Evolutionary conservation across 1,284 basidiomycete species (phyloP), one percentile per base, ranked within the genome.

Genomic region (Ustilago cynodontis): DNA sequence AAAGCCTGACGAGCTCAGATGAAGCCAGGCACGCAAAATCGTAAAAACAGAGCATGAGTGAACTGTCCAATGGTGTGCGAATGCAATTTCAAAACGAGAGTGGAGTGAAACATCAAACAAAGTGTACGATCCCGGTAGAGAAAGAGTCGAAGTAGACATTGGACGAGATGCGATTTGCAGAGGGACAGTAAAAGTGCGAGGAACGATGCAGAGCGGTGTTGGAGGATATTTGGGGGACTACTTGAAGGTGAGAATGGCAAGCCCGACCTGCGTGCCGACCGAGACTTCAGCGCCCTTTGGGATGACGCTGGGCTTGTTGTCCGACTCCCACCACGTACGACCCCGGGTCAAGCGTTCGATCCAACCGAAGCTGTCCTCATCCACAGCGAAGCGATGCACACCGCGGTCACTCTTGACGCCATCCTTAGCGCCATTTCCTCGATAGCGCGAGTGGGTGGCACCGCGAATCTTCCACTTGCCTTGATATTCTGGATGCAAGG

Each of bases 351-450:
- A 39, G 28, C 74, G 69, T 11, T 68, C 65, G 60, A 77, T 72
- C 74, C 74, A 77, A 41, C 74, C 74, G 43, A 66, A 72, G 60
- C 53, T 72, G 54, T 77, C 74, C 37, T 69, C 60, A 39, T 77
- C 74, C 2, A 77, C 43, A 22, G 60, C 66, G 28, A 77, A 77
- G 53, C 65, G 69, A 29, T 55, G 59, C 0, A 52, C 33, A 28
- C 70, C 66, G 10, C 70, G 59, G 29, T 63, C 49, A 28, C 28
- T 43, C 52, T 64, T 47, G 20, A 37, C 56, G 31, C 66, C 66
- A 14, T 77, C 74, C 41, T 57, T 53, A 1, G 59, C 31, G 7
- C 70, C 70, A 13, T 59, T 8, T n/a, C 74, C 74, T 11, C 70
- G 65, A 43, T 65, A 63, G 52, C 66, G 65, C 35, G 74, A 77